Conservation (phyloP, 2,329 filamentous ascomycete species). For the Ceratocystis destructans region DNA sequence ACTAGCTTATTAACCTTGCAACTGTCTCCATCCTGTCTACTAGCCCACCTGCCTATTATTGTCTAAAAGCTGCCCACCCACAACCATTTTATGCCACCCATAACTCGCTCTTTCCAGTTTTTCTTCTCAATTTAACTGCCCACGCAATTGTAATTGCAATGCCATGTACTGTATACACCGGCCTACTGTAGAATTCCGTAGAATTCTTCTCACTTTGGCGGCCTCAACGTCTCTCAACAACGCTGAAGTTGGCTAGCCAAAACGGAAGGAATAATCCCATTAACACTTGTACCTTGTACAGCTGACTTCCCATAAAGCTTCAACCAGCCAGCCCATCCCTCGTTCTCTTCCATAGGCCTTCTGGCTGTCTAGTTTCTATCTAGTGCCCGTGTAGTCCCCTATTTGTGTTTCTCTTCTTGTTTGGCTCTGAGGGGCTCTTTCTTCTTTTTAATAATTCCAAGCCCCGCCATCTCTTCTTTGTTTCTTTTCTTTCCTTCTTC, state of each 20-base stretch:
- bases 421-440: too few relatives aligned
- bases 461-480: constrained; percentile 19
- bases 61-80: too few relatives aligned
- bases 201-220: not conserved
- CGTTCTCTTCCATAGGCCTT: constrained; percentile 7
- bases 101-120: too few relatives aligned
- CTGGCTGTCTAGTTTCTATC: too few relatives aligned
- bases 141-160: not conserved
- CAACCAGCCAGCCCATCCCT: constrained; percentile 19
- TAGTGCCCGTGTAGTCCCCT: too few relatives aligned
- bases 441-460: not conserved
- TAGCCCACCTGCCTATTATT: not conserved
- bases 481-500: constrained; percentile 19
- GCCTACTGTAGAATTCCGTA: not conserved
- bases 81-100: too few relatives aligned
- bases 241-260: not conserved
- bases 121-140: too few relatives aligned
- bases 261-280: not conserved
- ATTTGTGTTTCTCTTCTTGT: too few relatives aligned
- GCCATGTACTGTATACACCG: not conserved
- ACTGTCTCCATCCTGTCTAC: not conserved
- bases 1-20: not conserved
- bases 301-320: not conserved
- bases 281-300: not conserved
- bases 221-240: not conserved